Evolutionary conservation across 805 yeast species (phyloP).

Genomic region (Maudiozyma bulderi): DNA sequence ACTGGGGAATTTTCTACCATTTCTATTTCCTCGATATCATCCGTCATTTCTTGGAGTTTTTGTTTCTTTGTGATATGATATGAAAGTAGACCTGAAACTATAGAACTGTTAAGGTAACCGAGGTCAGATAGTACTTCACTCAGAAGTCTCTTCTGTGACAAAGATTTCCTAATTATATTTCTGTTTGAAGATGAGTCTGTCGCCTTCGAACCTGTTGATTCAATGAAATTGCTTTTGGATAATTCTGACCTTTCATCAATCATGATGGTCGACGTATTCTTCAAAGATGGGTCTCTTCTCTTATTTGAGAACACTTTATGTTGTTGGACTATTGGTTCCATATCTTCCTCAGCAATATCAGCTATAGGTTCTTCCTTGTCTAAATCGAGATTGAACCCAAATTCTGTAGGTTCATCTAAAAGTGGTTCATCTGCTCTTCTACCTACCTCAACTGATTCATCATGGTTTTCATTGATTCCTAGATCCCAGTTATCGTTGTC

Average conservation of each 20-base stretch:
- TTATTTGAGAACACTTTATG: constrained; percentile 2
- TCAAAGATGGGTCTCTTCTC: constrained; percentile 8
- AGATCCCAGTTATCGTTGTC: constrained; percentile 21
- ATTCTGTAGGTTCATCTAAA: constrained; percentile 30
- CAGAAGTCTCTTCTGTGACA: constrained; percentile 17
- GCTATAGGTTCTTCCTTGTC: constrained; percentile 28
- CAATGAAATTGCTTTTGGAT: constrained; percentile 13
- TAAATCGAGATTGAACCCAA: constrained; percentile 46
- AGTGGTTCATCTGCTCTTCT: constrained; percentile 36
- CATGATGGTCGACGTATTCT: constrained; percentile 9
- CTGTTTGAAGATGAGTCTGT: neutral
- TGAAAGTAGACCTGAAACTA: constrained; percentile 11
- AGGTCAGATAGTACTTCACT: constrained; percentile 13
- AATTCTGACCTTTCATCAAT: constrained; percentile 9
- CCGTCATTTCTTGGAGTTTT: constrained; percentile 7
- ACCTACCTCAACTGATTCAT: constrained; percentile 53
- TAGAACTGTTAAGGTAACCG: constrained; percentile 13
- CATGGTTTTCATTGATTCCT: constrained; percentile 17
- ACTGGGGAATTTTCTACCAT: constrained; percentile 5
- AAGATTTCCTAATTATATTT: neutral
- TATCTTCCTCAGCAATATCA: constrained; percentile 19
- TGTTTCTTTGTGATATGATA: constrained; percentile 16
- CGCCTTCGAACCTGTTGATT: constrained; percentile 10
- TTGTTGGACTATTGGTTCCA: constrained; percentile 22
- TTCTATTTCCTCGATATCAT: constrained; percentile 3